A percentile compares a stretch with the other conserved stretches of the same genome.
Conservation (phyloP, 2,329 filamentous ascomycete genomes). For the Xylariales sp. region DNA sequence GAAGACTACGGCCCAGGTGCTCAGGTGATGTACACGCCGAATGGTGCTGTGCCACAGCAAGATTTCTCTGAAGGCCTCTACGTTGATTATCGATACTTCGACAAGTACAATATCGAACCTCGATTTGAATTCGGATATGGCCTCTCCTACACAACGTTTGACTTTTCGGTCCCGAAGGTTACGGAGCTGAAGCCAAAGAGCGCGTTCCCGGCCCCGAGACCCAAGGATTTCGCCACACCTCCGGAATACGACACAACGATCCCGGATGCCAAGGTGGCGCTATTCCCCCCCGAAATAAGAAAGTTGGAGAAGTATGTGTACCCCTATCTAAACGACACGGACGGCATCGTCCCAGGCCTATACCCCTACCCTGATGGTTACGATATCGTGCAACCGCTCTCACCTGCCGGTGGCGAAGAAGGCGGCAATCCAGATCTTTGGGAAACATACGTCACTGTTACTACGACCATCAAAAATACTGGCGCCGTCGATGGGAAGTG, state of each 20-base stretch:
- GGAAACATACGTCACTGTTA: constrained; percentile 46
- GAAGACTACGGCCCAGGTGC: constrained; percentile 73
- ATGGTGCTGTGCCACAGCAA: constrained; percentile 71
- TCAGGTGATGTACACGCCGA: constrained; percentile 65
- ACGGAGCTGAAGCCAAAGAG: constrained; percentile 41
- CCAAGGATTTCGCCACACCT: constrained; percentile 37
- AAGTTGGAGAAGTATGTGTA: constrained; percentile 68
- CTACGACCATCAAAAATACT: constrained; percentile 49
- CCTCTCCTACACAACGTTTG: constrained; percentile 74
- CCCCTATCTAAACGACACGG: constrained; percentile 56
- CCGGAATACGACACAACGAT: constrained; percentile 52
- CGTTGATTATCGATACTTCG: constrained; percentile 87
- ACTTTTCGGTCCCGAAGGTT: constrained; percentile 51
- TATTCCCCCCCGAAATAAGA: constrained; percentile 59
- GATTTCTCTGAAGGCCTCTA: constrained; percentile 80
- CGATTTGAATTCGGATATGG: constrained; percentile 86
- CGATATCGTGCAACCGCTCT: constrained; percentile 41
- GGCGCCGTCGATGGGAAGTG: constrained; percentile 37
- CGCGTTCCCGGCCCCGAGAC: constrained; percentile 30
- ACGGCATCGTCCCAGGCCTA: constrained; percentile 33
- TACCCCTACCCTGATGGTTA: constrained; percentile 55
- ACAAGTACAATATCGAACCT: constrained; percentile 68
- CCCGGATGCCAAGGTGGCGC: constrained; percentile 49
- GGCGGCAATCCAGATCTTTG: constrained; percentile 66
- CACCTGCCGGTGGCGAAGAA: constrained; percentile 64